Base-by-base conservation (phyloP, 2,329 filamentous ascomycete genomes). In the Pseudogymnoascus sp. region DNA sequence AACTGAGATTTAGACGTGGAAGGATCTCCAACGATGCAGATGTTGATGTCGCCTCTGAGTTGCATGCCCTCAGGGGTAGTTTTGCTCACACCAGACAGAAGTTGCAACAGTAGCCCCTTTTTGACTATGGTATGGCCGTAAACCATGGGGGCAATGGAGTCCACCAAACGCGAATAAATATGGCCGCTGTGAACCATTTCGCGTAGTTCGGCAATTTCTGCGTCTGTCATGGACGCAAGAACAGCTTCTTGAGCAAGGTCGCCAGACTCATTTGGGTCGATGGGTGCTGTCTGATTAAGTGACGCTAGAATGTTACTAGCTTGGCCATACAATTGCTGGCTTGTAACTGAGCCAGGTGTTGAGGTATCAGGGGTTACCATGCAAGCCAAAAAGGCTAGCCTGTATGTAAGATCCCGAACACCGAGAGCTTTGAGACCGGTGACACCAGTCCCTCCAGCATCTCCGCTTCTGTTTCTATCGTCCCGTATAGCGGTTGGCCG, bases 1-100 rank as follows among this genome's bases (percentile, higher is more conserved):
- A 99, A 99, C 70, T 99, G 94, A 33, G 92, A 97, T 74, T 99
- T 99, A 66, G 91, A 96, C 1, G 94, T 99, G 9, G 90, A 96
- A 0, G 94, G 94, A 72, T 99, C 94, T 63, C 94, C 94, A 63
- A 99, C 94, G 68, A 99, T 90, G 75, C 94, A 99, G 65, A 99
- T 96, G 77, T 99, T 99, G 79, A 99, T 92, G 72, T 99, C 94
- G 67, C 94, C 94, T 82, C 94, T 87, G 44, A 99, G 82, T 65
- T 92, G 86, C 91, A 99, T 96, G 64, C 91, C 93, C 76, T 99
- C 94, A 0, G 91, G 83, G 0, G 94, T 99, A 21, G 84, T 84
- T 74, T 99, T 99, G 75, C 86, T 86, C 1, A 99, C 90, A 78
- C 94, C 94, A n/a, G 92, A 90, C 83, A 99, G 91, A 54, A 99